Percentiles rank a stretch among this genome's conserved stretches.
Evolutionary conservation across 768 basidiomycete genomes (phyloP).

Genomic region (Lyophyllum semitale): DNA sequence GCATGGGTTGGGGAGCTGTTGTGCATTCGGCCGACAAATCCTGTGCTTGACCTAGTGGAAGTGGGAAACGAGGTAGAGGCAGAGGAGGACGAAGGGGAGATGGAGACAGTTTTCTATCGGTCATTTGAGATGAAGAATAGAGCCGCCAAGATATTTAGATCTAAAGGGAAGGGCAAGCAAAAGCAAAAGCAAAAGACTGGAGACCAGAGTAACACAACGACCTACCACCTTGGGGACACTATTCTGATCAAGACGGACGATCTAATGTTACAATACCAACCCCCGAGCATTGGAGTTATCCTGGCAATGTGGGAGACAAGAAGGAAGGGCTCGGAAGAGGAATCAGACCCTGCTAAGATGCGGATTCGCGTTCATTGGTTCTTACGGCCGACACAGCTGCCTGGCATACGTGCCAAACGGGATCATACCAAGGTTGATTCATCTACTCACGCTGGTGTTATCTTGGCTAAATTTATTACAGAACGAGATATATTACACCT

Average conservation of each 20-base stretch:
- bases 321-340: slow-evolving; percentile 23
- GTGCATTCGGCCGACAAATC: slow-evolving; percentile 23
- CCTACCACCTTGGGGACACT: slow-evolving; percentile 65
- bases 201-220: slow-evolving; percentile 12
- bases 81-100: slow-evolving; percentile 12
- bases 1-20: slow-evolving; percentile 28
- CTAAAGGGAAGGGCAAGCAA: slow-evolving; percentile 11
- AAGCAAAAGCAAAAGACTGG: slow-evolving; percentile 16
- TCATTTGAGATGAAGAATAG: slow-evolving; percentile 33
- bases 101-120: slow-evolving; percentile 37
- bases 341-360: slow-evolving; percentile 41
- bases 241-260: slow-evolving; percentile 59
- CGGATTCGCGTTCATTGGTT: slow-evolving; percentile 77
- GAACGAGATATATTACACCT: slow-evolving; percentile 79
- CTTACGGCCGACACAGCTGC: slow-evolving; percentile 62
- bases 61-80: slow-evolving; percentile 14
- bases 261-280: slow-evolving; percentile 37
- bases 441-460: neutral
- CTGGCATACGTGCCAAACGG: slow-evolving; percentile 59
- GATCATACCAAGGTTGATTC: slow-evolving; percentile 57
- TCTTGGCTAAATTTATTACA: slow-evolving; percentile 26
- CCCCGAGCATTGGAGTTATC: slow-evolving; percentile 70
- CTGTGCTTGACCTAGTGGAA: slow-evolving; percentile 21
- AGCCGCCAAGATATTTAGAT: slow-evolving; percentile 24
- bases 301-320: slow-evolving; percentile 66